Evolutionary conservation across 179 eudicot genomes (phyloP).

Genomic region (Amaranthus tricolor): DNA sequence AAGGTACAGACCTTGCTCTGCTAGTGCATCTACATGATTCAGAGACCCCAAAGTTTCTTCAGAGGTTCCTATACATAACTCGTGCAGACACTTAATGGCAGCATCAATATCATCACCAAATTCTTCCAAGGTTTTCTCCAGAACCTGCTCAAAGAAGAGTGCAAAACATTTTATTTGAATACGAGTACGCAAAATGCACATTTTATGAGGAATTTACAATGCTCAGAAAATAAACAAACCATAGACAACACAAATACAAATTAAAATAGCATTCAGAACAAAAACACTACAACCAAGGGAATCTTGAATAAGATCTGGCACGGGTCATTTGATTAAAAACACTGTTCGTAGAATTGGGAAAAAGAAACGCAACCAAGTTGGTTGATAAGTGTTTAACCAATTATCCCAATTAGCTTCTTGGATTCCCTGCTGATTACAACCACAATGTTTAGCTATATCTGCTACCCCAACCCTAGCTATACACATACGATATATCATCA

Average conservation of each 20-base stretch:
- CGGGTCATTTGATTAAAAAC: no score
- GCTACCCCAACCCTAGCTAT: no score
- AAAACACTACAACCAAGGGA: neutral
- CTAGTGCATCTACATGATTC: slow-evolving; percentile 30
- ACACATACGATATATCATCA: no score
- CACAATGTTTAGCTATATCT: no score
- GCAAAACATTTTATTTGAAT: neutral
- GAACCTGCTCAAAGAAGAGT: slow-evolving; percentile 32
- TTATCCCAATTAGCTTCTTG: no score
- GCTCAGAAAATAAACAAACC: neutral
- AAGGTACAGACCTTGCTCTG: slow-evolving; percentile 36
- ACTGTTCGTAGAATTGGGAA: no score
- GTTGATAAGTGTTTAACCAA: no score
- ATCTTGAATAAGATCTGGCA: no score
- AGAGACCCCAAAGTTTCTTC: slow-evolving; percentile 30
- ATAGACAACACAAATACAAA: neutral
- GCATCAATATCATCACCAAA: slow-evolving; percentile 57
- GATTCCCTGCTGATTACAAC: no score
- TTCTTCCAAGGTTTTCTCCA: slow-evolving; percentile 53
- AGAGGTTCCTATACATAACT: slow-evolving; percentile 44
- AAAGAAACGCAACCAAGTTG: no score
- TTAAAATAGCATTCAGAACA: neutral
- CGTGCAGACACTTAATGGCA: slow-evolving; percentile 57
- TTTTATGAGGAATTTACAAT: neutral
- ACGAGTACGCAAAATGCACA: neutral